Percentiles rank a stretch among this genome's conserved stretches.
Evolutionary conservation across 768 basidiomycete species (phyloP).

Genomic region (Lactifluus rugatus): DNA sequence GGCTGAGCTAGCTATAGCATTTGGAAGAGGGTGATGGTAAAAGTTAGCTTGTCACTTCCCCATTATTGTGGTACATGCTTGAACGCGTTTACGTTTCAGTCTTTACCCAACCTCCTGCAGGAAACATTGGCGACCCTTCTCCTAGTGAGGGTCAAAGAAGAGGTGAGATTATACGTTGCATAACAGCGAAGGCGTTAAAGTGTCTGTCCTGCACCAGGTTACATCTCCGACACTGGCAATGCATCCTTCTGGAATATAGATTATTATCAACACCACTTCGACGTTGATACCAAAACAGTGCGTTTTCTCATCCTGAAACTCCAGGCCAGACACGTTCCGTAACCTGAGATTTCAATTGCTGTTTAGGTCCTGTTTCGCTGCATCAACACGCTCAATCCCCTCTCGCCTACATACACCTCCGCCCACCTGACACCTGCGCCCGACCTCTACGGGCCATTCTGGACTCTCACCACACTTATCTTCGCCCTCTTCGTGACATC

Average conservation of each 20-base stretch:
- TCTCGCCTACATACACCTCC: constrained; percentile 50
- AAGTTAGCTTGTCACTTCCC: background rate
- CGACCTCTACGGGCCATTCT: constrained; percentile 89
- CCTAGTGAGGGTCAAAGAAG: constrained; percentile 1
- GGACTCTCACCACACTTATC: constrained; percentile 93
- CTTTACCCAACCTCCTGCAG: constrained; percentile 6
- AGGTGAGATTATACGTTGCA: constrained; percentile 4
- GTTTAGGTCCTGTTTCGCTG: constrained; percentile 64
- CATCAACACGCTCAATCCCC: constrained; percentile 70
- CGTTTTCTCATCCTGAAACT: constrained; percentile 13
- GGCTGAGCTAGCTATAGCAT: constrained; percentile 27
- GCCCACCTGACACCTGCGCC: constrained; percentile 53
- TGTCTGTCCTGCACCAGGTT: constrained; percentile 35
- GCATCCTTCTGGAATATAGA: constrained; percentile 64
- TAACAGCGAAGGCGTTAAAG: background rate
- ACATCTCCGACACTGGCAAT: constrained; percentile 45
- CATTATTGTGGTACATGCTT: background rate
- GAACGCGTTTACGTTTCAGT: background rate
- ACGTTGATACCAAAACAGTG: constrained; percentile 74
- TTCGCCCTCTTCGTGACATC: constrained; percentile 91
- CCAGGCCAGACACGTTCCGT: background rate
- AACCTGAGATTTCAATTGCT: background rate
- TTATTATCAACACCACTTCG: constrained; percentile 83
- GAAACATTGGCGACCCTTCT: background rate
- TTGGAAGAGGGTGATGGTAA: constrained; percentile 37